phyloP scores from a whole-genome alignment of 1,284 basidiomycete species.

The Trametes hirsuta region DNA sequence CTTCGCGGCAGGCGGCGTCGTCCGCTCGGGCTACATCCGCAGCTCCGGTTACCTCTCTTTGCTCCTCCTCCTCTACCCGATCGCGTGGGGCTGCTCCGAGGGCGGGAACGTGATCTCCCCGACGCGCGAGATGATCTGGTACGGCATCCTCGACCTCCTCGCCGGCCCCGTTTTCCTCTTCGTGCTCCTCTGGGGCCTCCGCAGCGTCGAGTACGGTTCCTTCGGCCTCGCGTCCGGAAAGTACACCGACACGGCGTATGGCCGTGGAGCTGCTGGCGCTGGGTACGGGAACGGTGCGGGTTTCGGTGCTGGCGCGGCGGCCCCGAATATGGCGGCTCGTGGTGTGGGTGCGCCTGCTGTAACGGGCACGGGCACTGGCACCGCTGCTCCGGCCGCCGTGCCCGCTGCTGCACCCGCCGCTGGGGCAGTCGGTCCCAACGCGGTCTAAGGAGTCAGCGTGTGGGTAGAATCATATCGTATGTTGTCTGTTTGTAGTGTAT shows the following conservation, averaged over 20 bases:
- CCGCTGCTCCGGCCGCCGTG: neutral
- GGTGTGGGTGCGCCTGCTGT: neutral
- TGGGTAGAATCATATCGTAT: too few species aligned
- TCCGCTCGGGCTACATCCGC: constrained; percentile 44
- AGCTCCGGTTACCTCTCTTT: constrained; percentile 49
- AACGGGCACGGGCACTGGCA: neutral
- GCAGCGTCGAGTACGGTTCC: constrained; percentile 31
- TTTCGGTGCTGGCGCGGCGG: neutral
- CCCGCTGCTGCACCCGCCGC: neutral
- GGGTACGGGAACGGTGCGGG: neutral
- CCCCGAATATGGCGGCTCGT: constrained; percentile 14
- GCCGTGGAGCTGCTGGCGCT: neutral
- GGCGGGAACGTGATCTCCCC: constrained; percentile 50
- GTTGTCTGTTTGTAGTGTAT: too few species aligned
- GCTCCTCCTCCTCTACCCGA: constrained; percentile 56
- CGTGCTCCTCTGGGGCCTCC: constrained; percentile 36
- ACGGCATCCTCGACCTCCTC: constrained; percentile 63
- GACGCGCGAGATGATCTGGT: constrained; percentile 54
- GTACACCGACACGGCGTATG: constrained; percentile 27
- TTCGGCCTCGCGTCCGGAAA: constrained; percentile 35
- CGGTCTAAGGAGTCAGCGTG: neutral
- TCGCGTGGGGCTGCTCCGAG: constrained; percentile 51
- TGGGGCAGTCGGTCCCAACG: neutral
- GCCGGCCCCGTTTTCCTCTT: constrained; percentile 55
- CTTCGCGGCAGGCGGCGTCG: constrained; percentile 40